Evolutionary conservation across 163 green algal genomes (phyloP), one percentile per base, ranked within the genome.

Genomic region (Scenedesmus sp.): DNA sequence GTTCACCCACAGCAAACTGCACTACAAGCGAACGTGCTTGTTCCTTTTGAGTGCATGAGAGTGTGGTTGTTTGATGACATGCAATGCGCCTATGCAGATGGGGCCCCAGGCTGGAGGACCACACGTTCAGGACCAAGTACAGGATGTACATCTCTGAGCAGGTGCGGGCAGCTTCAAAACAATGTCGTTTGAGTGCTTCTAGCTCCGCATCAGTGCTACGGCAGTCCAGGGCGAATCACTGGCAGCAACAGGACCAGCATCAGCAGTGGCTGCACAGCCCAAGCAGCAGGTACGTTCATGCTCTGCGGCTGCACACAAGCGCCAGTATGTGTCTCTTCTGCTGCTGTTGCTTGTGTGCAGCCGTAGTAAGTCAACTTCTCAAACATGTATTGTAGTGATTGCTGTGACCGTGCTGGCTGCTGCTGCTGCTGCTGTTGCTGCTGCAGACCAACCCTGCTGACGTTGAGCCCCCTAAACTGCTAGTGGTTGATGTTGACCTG

Each of bases 71-170:
- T 33, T 42, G 49, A 42, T 42, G n/a, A n/a, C 59, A 82, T 40
- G 59, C 40, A 49, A 79, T 33, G 82, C n/a, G 2, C 30, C 24
- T 85, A 30, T 93, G 53, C 93, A 98, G 97, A 76, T 99, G 98
- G 97, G 98, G 98, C 0, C 91, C 94, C 0, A 72, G 96, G 12
- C 83, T 99, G 12, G 95, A 98, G 46, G 90, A 97, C 20, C 83
- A 93, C 15, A 94, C 91, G 10, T 97, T 96, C 89, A 97, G 97
- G 83, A 90, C 49, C 22, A 96, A 91, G 44, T 96, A 98, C 86
- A 86, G 93, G 7, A 59, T 98, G 2, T 99, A 99, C 91, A 92
- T 99, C 9, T 98, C 97, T 9, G 98, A 99, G 93, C 97, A 98
- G 94, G 96, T 97, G 56, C 0, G 86, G 3, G 26, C 40, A n/a